These are phyloP conservation scores for Neonothopanus nambi DNA, from an alignment of 1,284 basidiomycete genomes.

Conservation along the genomic window DNA sequence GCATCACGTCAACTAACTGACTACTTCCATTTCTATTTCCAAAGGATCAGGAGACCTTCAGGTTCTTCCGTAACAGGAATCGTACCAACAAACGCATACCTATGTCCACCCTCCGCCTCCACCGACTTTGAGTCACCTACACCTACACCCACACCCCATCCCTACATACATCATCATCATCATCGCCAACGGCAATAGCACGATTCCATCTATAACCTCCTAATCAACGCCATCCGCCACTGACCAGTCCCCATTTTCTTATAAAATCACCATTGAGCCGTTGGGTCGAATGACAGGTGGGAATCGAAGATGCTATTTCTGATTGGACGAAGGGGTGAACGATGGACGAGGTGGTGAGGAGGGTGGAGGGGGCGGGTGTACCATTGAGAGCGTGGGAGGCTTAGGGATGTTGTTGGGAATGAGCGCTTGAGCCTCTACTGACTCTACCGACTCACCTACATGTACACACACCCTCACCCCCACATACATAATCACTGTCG, in stretches of 20 bases:
- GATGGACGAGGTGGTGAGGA: constrained; percentile 44
- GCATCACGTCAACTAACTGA: no score
- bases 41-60: constrained; percentile 70
- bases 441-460: no score
- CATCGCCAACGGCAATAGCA: constrained; percentile 72
- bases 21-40: neutral
- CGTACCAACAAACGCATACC: constrained; percentile 72
- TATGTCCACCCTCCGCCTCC: constrained; percentile 54
- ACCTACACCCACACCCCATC: constrained; percentile 45
- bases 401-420: constrained; percentile 65
- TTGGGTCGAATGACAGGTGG: constrained; percentile 53
- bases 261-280: constrained; percentile 66
- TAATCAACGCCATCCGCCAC: constrained; percentile 63
- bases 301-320: constrained; percentile 64
- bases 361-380: constrained; percentile 47
- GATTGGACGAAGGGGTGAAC: constrained; percentile 52
- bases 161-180: no score
- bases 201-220: constrained; percentile 63
- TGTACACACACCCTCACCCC: constrained; percentile 60
- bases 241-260: constrained; percentile 54
- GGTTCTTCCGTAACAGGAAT: constrained; percentile 74
- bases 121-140: constrained; percentile 33
- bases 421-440: no score
- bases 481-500: constrained; percentile 69
- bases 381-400: constrained; percentile 60